Percentiles rank a stretch among this genome's conserved stretches.
Evolutionary conservation across 208 protist genomes (phyloP).

Genomic region (Trichomonas gallinae): DNA sequence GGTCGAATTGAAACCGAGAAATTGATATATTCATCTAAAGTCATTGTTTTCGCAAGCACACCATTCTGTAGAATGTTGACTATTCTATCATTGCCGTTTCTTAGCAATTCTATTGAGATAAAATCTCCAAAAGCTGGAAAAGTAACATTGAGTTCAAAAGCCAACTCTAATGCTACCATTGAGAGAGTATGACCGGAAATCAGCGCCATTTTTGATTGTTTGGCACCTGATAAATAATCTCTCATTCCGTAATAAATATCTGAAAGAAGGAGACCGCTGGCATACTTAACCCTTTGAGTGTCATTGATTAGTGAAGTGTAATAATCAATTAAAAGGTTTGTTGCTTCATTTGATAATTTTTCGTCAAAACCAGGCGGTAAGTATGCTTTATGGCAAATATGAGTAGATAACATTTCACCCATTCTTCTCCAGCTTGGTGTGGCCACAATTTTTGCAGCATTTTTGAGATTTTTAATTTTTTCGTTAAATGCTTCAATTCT

Average conservation of each 20-base stretch:
- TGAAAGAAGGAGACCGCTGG: neutral
- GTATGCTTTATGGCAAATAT: neutral
- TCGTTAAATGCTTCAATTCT: neutral
- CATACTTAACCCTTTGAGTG: neutral
- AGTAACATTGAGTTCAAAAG: neutral
- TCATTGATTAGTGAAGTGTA: neutral
- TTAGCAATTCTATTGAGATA: neutral
- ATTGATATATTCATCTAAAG: neutral
- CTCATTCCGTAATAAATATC: constrained; percentile 6
- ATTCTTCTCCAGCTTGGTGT: neutral
- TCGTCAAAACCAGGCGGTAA: neutral
- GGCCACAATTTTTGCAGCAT: neutral
- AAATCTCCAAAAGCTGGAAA: neutral
- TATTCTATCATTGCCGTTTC: neutral
- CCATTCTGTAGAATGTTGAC: neutral
- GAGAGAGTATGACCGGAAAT: neutral
- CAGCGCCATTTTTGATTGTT: neutral
- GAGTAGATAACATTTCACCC: neutral
- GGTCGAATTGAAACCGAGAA: neutral
- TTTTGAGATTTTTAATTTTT: neutral
- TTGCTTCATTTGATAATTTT: neutral
- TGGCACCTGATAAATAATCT: neutral
- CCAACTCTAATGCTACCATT: neutral
- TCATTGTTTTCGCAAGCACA: neutral
- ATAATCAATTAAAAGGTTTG: neutral